These are phyloP conservation scores for Fusarium sp. DNA, from an alignment of 2,329 filamentous ascomycete species.

Conservation along the genomic window DNA sequence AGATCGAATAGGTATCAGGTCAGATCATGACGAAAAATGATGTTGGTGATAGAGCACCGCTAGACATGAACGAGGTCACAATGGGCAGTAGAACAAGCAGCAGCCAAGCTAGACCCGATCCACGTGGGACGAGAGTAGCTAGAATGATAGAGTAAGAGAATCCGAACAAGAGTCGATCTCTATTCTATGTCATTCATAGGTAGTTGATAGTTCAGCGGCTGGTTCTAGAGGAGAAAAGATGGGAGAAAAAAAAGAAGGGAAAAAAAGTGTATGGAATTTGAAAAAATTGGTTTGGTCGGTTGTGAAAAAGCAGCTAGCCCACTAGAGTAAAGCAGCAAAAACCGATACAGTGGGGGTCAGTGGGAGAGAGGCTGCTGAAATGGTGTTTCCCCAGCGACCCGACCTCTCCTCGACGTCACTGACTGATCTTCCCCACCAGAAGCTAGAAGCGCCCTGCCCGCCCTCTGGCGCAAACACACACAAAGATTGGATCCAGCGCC, in stretches of 20 bases:
- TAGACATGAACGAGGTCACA: constrained; percentile 21
- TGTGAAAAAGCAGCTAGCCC: constrained; percentile 25
- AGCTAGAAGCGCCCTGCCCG: constrained; percentile 14
- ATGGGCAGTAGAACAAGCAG: constrained; percentile 1
- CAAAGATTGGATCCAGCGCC: neutral
- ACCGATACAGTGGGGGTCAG: constrained; percentile 2
- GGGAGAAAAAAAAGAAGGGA: neutral
- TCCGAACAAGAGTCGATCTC: neutral
- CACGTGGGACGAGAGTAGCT: neutral
- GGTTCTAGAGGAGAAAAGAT: neutral
- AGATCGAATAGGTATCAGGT: neutral
- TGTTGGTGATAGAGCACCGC: constrained; percentile 15
- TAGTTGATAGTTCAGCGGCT: constrained; percentile 9
- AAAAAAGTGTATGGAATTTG: neutral
- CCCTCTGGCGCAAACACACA: constrained; percentile 17
- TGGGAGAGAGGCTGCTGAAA: constrained; percentile 1
- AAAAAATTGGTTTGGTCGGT: constrained; percentile 28
- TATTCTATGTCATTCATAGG: constrained; percentile 1
- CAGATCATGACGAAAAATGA: neutral
- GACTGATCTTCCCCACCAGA: constrained; percentile 26
- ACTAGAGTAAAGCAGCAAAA: constrained; percentile 18
- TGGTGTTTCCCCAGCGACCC: constrained; percentile 44
- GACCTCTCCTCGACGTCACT: constrained; percentile 38
- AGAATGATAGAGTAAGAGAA: neutral
- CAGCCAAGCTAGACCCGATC: constrained; percentile 11